A percentile compares a stretch with the other conserved stretches of the same genome.
Evolutionary conservation across 1,284 basidiomycete species (phyloP).

Genomic region (Erythrobasidium hasegawianum): DNA sequence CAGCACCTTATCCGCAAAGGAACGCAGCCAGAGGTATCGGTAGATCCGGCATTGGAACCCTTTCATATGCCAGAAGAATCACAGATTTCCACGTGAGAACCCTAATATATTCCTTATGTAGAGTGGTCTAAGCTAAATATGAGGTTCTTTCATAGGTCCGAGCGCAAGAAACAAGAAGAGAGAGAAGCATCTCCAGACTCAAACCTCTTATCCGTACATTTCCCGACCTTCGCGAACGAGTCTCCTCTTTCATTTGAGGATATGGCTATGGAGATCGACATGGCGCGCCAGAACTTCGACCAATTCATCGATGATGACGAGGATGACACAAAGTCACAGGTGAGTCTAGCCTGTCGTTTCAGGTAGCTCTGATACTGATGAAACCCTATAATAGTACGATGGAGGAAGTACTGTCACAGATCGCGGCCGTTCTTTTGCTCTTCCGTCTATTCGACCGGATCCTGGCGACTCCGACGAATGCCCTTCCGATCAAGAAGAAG

Average conservation of each 20-base stretch:
- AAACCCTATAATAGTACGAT: background rate
- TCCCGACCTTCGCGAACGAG: slow-evolving; percentile 4
- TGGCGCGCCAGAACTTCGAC: slow-evolving; percentile 33
- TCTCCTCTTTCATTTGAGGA: slow-evolving; percentile 31
- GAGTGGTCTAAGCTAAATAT: background rate
- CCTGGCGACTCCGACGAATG: slow-evolving; percentile 28
- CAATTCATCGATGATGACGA: slow-evolving; percentile 22
- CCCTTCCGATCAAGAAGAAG: slow-evolving; percentile 35
- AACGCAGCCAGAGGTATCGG: slow-evolving; percentile 5
- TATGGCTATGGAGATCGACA: slow-evolving; percentile 30
- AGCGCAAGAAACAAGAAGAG: slow-evolving; percentile 16
- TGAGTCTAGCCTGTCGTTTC: background rate
- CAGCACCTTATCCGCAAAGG: slow-evolving; percentile 4
- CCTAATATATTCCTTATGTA: background rate
- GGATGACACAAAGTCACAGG: background rate
- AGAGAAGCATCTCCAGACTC: slow-evolving; percentile 9
- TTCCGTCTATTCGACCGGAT: slow-evolving; percentile 25
- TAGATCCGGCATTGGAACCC: slow-evolving; percentile 19
- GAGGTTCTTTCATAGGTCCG: too few species aligned
- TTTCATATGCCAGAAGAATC: slow-evolving; percentile 32
- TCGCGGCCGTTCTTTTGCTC: slow-evolving; percentile 3
- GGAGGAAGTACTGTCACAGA: background rate
- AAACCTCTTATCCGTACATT: slow-evolving; percentile 8
- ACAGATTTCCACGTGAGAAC: slow-evolving; percentile 29
- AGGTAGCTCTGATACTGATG: background rate